A percentile compares a stretch with the other conserved stretches of the same genome.
Evolutionary conservation across 1,284 basidiomycete species (phyloP).

Genomic region (Earliella scabrosa): DNA sequence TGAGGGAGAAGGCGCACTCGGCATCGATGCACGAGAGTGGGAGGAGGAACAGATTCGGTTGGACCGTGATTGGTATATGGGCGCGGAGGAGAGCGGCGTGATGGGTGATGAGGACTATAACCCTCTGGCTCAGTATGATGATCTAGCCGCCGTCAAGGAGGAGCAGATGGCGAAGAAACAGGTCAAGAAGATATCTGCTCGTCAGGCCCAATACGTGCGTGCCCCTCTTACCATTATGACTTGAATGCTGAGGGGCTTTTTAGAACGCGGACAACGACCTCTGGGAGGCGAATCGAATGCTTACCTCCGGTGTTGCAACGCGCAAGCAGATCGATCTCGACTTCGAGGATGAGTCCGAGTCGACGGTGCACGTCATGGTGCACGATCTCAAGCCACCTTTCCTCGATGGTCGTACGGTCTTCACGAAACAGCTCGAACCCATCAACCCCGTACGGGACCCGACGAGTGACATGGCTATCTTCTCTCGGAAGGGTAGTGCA

Average conservation of each 20-base stretch:
- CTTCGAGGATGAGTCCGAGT: conserved; percentile 94
- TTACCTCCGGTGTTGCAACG: conserved; percentile 92
- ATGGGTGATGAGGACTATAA: conserved; percentile 92
- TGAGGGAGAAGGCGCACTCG: conserved; percentile 59
- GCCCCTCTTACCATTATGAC: background rate
- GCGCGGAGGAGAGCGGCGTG: conserved; percentile 84
- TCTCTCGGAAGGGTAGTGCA: conserved; percentile 93
- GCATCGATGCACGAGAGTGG: conserved; percentile 83
- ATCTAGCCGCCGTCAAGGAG: conserved; percentile 73
- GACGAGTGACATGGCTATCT: conserved; percentile 94
- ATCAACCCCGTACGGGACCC: conserved; percentile 96
- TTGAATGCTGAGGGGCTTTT: conserved; percentile 8
- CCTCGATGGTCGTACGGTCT: conserved; percentile 94
- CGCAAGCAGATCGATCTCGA: conserved; percentile 87
- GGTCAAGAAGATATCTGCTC: conserved; percentile 85
- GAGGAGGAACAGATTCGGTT: conserved; percentile 91
- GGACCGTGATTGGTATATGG: conserved; percentile 94
- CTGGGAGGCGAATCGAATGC: conserved; percentile 98
- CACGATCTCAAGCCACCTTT: conserved; percentile 98
- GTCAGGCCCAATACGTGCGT: conserved; percentile 92
- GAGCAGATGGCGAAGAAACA: conserved; percentile 82
- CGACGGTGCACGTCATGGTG: conserved; percentile 95
- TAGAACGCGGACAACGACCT: conserved; percentile 97
- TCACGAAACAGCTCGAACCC: conserved; percentile 96
- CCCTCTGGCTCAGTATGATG: conserved; percentile 91